Evolutionary conservation across 2,329 filamentous ascomycete genomes (phyloP), one percentile per base, ranked within the genome.

Genomic region (Fragosphaeria purpurea): DNA sequence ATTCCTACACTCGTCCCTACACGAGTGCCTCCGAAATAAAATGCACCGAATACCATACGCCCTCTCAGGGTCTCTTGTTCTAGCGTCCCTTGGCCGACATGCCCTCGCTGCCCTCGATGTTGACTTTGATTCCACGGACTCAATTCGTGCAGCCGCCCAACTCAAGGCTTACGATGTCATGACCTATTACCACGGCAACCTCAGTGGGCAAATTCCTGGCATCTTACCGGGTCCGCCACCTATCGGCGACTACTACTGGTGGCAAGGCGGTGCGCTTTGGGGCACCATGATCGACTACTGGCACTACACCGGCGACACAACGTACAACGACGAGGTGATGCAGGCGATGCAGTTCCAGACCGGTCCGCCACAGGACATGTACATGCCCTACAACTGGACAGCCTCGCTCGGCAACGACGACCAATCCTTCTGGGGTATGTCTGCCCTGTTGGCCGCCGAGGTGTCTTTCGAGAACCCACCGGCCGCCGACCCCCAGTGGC

Each of bases 211-310:
- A 32, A 44, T 30, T 30, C 41, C 41, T 30, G 41, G 41, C n/a
- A 44, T 44, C 7, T 30, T 44, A 6, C 41, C 41, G 7, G 41
- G 41, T 5, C 41, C 41, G 7, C 41, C 41, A 4, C 41, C 41
- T 30, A 37, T 37, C 7, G 35, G 35, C 7, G 35, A 37, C 35
- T 37, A 37, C 35, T 37, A 37, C 35, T 37, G 76, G 75, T 88
- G 81, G 86, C 83, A 85, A 67, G 83, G 75, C 10, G 86, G 86
- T 47, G 85, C 85, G 50, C 80, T 90, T 71, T 74, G 82, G 66
- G 78, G 77, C 31, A 73, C 83, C 5, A 69, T 93, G 55, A 73
- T 93, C 47, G 85, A 93, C 60, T 93, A 91, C 63, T 93, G 86
- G 86, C 86, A 52, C 47, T 54, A 52, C 41, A 54, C 53, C 4